phyloP scores from a whole-genome alignment of 2,329 filamentous ascomycete species.

The Penicillium brasilianum region DNA sequence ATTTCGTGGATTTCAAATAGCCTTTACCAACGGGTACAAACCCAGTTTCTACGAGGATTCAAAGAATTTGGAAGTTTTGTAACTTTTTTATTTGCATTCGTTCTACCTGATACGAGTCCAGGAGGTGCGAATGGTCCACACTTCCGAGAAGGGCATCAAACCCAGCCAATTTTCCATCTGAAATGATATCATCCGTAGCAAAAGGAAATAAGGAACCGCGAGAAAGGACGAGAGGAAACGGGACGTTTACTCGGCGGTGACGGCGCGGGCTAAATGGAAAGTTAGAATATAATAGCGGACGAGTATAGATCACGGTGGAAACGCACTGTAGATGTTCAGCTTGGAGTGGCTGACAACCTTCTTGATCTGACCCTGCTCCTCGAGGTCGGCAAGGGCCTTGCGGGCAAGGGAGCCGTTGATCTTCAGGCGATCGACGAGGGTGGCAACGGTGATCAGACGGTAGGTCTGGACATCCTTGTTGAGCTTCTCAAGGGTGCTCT shows the following conservation, averaged over 20 bases:
- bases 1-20: neutral
- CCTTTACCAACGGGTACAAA: neutral
- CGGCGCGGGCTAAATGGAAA: conserved; percentile 45
- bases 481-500: conserved; percentile 95
- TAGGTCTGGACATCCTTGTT: conserved; percentile 99
- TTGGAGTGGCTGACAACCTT: conserved; percentile 95
- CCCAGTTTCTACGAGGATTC: neutral
- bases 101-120: conserved; percentile 40
- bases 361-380: conserved; percentile 99
- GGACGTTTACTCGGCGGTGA: conserved; percentile 52
- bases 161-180: conserved; percentile 45
- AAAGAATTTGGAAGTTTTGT: conserved; percentile 28
- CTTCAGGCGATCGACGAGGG: conserved; percentile 99
- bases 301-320: neutral
- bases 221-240: conserved; percentile 39
- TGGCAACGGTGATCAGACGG: conserved; percentile 97
- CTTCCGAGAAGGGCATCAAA: conserved; percentile 42
- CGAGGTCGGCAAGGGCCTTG: conserved; percentile 85
- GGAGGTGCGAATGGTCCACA: conserved; percentile 38
- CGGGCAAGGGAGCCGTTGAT: conserved; percentile 98
- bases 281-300: conserved; percentile 16
- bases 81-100: conserved; percentile 40
- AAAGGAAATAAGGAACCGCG: conserved; percentile 42
- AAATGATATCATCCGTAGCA: conserved; percentile 48
- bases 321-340: conserved; percentile 96